Evolutionary conservation across 176 grass and related monocot species (phyloP).

Genomic region (Zea luxurians): DNA sequence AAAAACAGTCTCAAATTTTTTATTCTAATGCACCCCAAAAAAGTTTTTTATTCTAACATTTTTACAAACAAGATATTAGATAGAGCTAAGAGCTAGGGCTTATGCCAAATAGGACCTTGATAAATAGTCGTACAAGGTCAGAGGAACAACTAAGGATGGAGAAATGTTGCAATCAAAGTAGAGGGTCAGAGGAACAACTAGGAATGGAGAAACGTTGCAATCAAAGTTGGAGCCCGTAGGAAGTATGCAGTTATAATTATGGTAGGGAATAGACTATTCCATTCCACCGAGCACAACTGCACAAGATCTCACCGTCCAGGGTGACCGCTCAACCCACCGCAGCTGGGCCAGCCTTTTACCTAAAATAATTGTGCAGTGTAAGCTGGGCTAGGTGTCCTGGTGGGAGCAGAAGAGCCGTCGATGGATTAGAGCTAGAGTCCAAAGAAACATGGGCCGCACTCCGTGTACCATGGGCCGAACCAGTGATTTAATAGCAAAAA

Average conservation of each 20-base stretch:
- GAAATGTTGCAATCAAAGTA: background rate
- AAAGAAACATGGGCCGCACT: background rate
- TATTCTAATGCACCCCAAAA: too few relatives aligned
- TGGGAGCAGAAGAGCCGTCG: background rate
- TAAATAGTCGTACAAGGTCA: too few relatives aligned
- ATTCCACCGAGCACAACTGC: background rate
- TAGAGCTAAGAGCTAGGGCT: too few relatives aligned
- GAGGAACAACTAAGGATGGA: background rate
- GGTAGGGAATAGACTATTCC: background rate
- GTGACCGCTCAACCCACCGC: background rate
- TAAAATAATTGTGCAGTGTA: background rate
- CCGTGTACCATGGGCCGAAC: background rate
- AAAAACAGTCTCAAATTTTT: too few relatives aligned
- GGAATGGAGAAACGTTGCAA: background rate
- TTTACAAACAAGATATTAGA: too few relatives aligned
- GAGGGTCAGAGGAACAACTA: background rate
- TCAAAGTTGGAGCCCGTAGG: background rate
- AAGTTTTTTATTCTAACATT: too few relatives aligned
- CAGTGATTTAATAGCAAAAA: background rate
- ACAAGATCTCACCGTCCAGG: background rate
- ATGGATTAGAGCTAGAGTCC: background rate
- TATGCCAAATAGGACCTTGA: too few relatives aligned
- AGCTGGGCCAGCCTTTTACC: too few relatives aligned
- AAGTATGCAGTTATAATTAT: background rate
- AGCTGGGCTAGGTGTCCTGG: background rate